Evolutionary conservation across 352 stramenopile species (phyloP).

Genomic region (Globisporangium orthogonon): DNA sequence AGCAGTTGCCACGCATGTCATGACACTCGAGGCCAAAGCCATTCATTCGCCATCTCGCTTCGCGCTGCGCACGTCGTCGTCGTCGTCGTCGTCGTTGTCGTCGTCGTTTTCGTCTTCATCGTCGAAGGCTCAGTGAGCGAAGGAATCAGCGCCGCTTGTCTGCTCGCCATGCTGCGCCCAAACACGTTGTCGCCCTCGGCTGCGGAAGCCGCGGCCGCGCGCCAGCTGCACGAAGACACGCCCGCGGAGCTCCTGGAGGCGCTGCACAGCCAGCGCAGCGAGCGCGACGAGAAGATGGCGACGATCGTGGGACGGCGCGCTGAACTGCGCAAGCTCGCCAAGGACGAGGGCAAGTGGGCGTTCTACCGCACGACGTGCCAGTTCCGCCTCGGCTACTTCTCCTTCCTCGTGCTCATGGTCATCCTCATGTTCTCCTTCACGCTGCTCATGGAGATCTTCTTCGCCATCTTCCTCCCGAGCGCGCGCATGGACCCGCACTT

Average conservation of each 20-base stretch:
- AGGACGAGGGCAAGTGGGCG: constrained; percentile 52
- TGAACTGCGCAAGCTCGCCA: constrained; percentile 67
- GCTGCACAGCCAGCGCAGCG: constrained; percentile 21
- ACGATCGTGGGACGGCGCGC: constrained; percentile 48
- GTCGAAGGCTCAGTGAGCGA: too few species aligned
- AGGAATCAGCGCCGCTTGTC: too few species aligned
- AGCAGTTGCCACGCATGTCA: too few species aligned
- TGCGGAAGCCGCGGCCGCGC: background rate
- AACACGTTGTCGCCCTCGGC: constrained; percentile 4
- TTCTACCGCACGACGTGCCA: constrained; percentile 77
- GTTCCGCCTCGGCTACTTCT: constrained; percentile 85
- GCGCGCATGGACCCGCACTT: constrained; percentile 67
- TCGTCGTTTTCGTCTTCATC: too few species aligned
- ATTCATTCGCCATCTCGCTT: too few species aligned
- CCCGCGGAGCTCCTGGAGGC: constrained; percentile 12
- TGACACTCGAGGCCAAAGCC: too few species aligned
- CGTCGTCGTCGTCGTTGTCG: too few species aligned
- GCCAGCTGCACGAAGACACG: constrained; percentile 7
- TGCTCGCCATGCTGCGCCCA: constrained; percentile 6
- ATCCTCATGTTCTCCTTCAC: constrained; percentile 89
- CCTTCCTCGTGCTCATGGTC: constrained; percentile 85
- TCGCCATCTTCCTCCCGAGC: constrained; percentile 84
- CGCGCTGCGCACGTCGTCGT: too few species aligned
- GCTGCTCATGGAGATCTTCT: constrained; percentile 89
- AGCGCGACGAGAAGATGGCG: constrained; percentile 48